Base-by-base conservation (phyloP, 169 alveolate species). In the Babesia gibsoni region DNA sequence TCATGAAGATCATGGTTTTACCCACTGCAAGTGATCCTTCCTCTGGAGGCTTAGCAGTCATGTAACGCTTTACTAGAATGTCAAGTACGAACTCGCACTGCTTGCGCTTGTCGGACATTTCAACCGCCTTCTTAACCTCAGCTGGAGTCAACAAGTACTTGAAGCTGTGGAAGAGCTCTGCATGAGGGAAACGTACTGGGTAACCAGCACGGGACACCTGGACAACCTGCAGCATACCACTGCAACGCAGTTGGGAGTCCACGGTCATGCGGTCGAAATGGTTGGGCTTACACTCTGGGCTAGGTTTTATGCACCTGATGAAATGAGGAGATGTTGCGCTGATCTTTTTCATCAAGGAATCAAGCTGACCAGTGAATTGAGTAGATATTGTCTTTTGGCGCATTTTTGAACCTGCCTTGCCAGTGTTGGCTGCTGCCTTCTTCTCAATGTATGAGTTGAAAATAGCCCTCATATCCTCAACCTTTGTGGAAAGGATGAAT, bases 291-390 rank as follows among this genome's bases (percentile, higher is more conserved):
- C 93, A 91, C 49, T 82, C 59, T 5, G 73, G 54, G 66, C 95
- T 96, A 8, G 99, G 99, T 72, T 96, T 97, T 3, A 97, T 94
- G 64, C 99, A 97, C 50, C 98, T 77, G 23, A 97, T 94, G 84
- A 95, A 97, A 52, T 94, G 94, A 0, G 98, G 99, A 52, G 82
- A 88, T 8, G 98, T 92, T 41, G 88, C 85, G 14, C 87, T 67
- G 20, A 97, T 90, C 30, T 90, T 90, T 37, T 80, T 73, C 93
- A 98, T 91, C 46, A 98, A 88, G 16, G 87, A 80, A 30, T 91
- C 84, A 33, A 98, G 91, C 90, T 96, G 97, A 27, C 70, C 91
- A 41, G 93, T 88, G 87, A 98, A 95, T 75, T 95, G 92, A 29
- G 92, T 77, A 48, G 97, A 91, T 48, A 96, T 88, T 23, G 98